These are phyloP conservation scores for Colletotrichum cereale DNA, from an alignment of 2,329 filamentous ascomycete genomes.

Conservation along the genomic window DNA sequence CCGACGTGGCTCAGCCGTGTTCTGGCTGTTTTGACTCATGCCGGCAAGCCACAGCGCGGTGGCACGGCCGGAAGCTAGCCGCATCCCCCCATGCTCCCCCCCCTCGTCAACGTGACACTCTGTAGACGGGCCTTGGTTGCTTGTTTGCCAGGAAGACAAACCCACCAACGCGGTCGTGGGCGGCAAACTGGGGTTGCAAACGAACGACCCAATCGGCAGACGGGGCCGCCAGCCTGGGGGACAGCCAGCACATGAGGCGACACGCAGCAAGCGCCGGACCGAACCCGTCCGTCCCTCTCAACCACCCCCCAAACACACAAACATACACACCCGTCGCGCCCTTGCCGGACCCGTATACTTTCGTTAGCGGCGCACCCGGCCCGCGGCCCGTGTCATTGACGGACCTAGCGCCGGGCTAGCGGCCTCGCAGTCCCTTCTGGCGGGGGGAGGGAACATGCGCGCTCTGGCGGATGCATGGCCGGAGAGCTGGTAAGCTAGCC, in stretches of 20 bases:
- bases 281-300: background rate
- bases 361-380: constrained; percentile 8
- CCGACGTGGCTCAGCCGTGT: background rate
- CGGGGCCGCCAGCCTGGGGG: background rate
- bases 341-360: background rate
- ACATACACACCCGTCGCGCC: background rate
- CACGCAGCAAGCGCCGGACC: constrained; percentile 1
- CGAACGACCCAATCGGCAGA: background rate
- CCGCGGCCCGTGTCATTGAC: constrained; percentile 3
- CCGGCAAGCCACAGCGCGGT: background rate
- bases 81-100: background rate
- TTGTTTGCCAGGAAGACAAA: background rate
- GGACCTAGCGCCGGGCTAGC: constrained; percentile 5
- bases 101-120: background rate
- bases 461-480: background rate
- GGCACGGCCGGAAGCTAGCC: background rate
- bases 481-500: background rate
- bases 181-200: too few relatives aligned
- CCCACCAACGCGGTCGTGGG: background rate
- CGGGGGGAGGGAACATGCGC: background rate
- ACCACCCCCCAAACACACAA: too few relatives aligned
- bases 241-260: background rate
- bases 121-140: background rate
- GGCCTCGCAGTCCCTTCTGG: background rate
- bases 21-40: background rate